Base-by-base conservation (phyloP, 2,329 filamentous ascomycete species). In the Ascochyta pisi region DNA sequence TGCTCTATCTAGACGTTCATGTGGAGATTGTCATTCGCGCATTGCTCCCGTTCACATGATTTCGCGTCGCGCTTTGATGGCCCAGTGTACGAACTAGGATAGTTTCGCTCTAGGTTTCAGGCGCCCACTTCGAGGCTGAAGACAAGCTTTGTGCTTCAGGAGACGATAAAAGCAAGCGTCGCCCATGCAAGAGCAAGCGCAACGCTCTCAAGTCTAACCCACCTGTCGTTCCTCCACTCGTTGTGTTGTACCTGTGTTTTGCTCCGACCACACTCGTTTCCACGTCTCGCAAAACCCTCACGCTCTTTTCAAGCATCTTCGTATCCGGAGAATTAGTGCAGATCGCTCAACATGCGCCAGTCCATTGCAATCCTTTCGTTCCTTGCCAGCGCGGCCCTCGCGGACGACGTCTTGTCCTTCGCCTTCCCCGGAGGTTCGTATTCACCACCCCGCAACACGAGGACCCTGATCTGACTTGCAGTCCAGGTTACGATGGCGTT, bases 361-460 rank as follows among this genome's bases (percentile, higher is more conserved):
- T 64, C 67, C 42, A 44, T 66, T 45, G 55, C 60, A 31, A 40
- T 64, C 31, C 43, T 68, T 13, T 60, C 63, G 22, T 39, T 64
- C 40, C 56, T 67, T 12, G 62, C 65, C 44, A 57, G 55, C 59
- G 47, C 56, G 16, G 63, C 58, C n/a, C 51, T 49, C 34, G 62
- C 65, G 24, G 48, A 59, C n/a, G 57, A 64, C 16, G 50, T 61
- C 19, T 44, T 68, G 35, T 57, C 58, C 19, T 66, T 66, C 54
- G 62, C 58, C 55, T 68, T 64, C 40, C 65, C 63, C n/a, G 65
- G 60, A 50, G 64, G 65, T 66, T 53, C 22, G 50, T 54, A 52
- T 56, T 60, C 29, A 23, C 29, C 31, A 10, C 29, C 19, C 26
- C 27, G 15, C 33, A 16, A 6, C 8, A 4, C 13, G 22, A 15